Evolutionary conservation across 495 filamentous ascomycete genomes (phyloP).

Genomic region (Aspergillus coremiiformis): DNA sequence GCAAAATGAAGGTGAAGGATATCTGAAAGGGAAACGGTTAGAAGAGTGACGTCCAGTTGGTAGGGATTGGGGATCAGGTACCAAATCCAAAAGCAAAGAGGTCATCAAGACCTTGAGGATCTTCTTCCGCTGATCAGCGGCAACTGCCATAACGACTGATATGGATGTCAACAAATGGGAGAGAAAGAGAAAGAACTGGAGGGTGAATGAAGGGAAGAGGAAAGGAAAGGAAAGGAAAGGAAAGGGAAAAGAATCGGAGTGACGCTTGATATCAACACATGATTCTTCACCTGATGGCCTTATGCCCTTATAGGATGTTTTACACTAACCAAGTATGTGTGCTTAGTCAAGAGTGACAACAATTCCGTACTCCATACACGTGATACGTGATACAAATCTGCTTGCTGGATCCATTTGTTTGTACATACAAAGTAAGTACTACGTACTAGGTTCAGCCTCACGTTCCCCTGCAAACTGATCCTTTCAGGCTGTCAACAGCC

Average conservation of each 20-base stretch:
- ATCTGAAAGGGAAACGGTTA: constrained; percentile 40
- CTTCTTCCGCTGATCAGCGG: constrained; percentile 55
- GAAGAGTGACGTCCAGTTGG: neutral
- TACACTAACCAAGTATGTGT: too few species aligned
- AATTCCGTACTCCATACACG: too few species aligned
- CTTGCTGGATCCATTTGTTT: too few species aligned
- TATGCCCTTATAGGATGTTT: too few species aligned
- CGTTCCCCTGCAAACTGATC: neutral
- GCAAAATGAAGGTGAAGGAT: constrained; percentile 95
- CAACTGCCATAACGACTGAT: constrained; percentile 30
- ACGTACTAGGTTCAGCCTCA: neutral
- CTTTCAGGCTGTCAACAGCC: neutral
- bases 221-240: constrained; percentile 10
- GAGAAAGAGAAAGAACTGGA: neutral
- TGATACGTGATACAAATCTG: too few species aligned
- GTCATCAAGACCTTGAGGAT: constrained; percentile 76
- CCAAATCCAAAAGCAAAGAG: constrained; percentile 63
- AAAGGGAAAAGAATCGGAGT: neutral
- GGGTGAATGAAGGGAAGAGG: neutral
- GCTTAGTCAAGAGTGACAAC: too few species aligned
- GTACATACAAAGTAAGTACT: neutral
- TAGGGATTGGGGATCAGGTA: constrained; percentile 23
- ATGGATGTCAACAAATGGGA: constrained; percentile 8
- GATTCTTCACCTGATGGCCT: too few species aligned
- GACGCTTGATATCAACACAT: too few species aligned